A percentile compares a stretch with the other conserved stretches of the same genome.
These are phyloP conservation scores for Hyphodiscus hymeniophilus DNA, from an alignment of 495 filamentous ascomycete species.

Conservation along the genomic window DNA sequence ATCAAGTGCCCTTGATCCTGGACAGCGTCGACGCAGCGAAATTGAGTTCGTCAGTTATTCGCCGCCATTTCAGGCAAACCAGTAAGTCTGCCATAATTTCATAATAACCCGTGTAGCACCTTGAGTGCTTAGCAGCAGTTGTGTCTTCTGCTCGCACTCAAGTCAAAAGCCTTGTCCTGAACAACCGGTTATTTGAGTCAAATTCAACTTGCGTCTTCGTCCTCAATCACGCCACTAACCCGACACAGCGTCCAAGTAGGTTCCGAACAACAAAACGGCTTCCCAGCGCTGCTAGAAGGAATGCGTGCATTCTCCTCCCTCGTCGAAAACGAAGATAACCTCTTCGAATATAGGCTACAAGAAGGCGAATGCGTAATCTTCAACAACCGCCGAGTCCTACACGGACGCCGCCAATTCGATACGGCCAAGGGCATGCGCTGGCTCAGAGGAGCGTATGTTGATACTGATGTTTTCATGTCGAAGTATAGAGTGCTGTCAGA, in stretches of 20 bases:
- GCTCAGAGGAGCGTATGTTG: conserved; percentile 80
- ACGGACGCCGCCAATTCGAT: conserved; percentile 69
- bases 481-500: conserved; percentile 35
- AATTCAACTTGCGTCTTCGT: too few relatives aligned
- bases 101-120: too few relatives aligned
- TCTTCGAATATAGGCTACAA: conserved; percentile 63
- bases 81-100: conserved; percentile 16
- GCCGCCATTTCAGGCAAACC: conserved; percentile 55
- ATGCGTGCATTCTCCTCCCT: conserved; percentile 35
- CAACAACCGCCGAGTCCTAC: conserved; percentile 69
- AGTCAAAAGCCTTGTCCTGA: too few relatives aligned
- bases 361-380: conserved; percentile 83
- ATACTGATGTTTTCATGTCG: conserved; percentile 56
- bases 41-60: conserved; percentile 56
- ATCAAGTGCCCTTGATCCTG: not conserved
- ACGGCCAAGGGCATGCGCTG: conserved; percentile 56
- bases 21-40: not conserved
- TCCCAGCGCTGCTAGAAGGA: conserved; percentile 29
- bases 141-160: too few relatives aligned
- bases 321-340: conserved; percentile 38
- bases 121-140: too few relatives aligned
- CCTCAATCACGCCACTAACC: too few relatives aligned
- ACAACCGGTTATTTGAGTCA: too few relatives aligned
- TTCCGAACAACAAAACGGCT: not conserved
- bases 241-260: not conserved